Percentiles rank a stretch among this genome's conserved stretches.
Evolutionary conservation across 2,329 filamentous ascomycete genomes (phyloP).

Genomic region (Botrytis cinerea): DNA sequence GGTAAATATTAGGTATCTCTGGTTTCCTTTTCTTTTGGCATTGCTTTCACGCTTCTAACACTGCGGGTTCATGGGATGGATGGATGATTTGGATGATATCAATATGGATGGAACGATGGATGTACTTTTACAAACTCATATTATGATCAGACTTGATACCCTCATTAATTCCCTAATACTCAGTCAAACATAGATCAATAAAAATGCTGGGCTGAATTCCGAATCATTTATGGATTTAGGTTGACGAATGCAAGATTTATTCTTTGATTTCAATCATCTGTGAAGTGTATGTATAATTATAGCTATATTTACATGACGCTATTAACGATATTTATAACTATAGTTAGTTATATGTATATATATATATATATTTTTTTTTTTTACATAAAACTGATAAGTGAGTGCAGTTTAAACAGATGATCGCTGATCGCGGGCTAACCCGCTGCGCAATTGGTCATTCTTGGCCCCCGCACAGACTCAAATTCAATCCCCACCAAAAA

Average conservation of each 20-base stretch:
- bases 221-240: too few relatives aligned
- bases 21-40: not conserved
- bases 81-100: slow-evolving; percentile 2
- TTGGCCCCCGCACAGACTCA: slow-evolving; percentile 15
- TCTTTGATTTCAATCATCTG: not conserved
- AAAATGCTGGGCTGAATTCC: not conserved
- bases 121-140: slow-evolving; percentile 23
- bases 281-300: not conserved
- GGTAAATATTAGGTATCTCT: slow-evolving; percentile 6
- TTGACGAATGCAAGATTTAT: not conserved
- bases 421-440: slow-evolving; percentile 7
- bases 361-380: not conserved
- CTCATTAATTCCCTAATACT: slow-evolving; percentile 2
- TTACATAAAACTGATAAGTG: not conserved
- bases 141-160: slow-evolving; percentile 14
- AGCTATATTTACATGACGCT: too few relatives aligned
- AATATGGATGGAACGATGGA: slow-evolving; percentile 17
- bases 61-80: slow-evolving; percentile 2
- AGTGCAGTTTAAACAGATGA: not conserved
- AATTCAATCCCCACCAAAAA: slow-evolving; percentile 13
- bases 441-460: slow-evolving; percentile 20
- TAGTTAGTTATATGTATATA: too few relatives aligned
- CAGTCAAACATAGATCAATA: not conserved
- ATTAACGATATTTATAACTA: too few relatives aligned
- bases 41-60: slow-evolving; percentile 1